Conservation (phyloP, 805 yeast genomes). For the Monosporozyma aerobia region DNA sequence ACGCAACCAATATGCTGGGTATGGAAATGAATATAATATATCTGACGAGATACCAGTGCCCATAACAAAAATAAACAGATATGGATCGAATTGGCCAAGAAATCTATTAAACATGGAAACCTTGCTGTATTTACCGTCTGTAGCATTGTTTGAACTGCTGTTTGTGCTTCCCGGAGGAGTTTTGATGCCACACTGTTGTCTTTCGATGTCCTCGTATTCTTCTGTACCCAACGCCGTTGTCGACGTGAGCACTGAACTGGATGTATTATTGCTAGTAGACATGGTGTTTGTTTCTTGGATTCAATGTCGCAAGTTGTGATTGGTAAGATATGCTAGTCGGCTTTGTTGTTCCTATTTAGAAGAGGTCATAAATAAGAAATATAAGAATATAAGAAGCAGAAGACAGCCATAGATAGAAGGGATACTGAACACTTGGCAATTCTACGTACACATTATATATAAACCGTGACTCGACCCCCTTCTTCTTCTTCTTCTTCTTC, state of each 20-base stretch:
- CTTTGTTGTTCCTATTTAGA: background rate
- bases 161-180: background rate
- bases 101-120: background rate
- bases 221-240: background rate
- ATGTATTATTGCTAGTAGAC: background rate
- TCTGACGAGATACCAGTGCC: conserved; percentile 70
- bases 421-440: no score
- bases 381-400: background rate
- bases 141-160: background rate
- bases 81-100: conserved; percentile 36
- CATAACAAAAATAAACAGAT: conserved; percentile 71
- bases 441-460: no score
- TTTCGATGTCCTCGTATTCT: background rate
- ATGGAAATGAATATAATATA: conserved; percentile 58
- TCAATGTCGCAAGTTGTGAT: background rate
- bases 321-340: background rate
- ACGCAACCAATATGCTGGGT: conserved; percentile 48
- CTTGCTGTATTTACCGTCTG: background rate
- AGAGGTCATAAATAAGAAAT: background rate
- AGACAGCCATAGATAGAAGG: no score
- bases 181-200: background rate
- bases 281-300: background rate
- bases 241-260: background rate
- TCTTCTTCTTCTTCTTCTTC: no score
- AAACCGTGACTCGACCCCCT: no score